Conservation (phyloP, 164 flowering plant genomes). For the Vitis rupestris region DNA sequence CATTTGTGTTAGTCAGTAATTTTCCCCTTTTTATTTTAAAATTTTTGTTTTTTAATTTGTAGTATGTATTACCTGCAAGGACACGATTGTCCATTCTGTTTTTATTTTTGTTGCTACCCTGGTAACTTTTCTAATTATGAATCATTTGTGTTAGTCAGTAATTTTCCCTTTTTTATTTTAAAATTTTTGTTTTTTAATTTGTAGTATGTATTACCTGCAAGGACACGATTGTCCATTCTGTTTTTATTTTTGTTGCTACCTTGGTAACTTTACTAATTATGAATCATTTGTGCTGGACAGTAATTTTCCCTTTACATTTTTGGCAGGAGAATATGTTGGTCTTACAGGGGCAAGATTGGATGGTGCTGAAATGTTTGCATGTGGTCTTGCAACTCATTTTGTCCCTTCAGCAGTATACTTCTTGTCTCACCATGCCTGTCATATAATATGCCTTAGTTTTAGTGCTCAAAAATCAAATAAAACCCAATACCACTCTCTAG, state of each 20-base stretch:
- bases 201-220: neutral
- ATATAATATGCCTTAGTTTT: neutral
- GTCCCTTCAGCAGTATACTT: conserved; percentile 61
- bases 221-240: too few species aligned
- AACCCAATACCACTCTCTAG: too few species aligned
- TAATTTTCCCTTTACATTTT: neutral
- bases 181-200: neutral
- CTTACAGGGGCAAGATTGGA: conserved; percentile 93
- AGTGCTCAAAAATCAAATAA: neutral
- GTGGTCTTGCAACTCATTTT: conserved; percentile 96
- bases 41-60: neutral
- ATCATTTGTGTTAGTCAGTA: neutral
- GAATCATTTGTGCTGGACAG: neutral
- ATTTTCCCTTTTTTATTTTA: neutral
- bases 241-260: neutral
- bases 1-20: neutral
- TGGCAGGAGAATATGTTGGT: conserved; percentile 87
- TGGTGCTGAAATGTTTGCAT: conserved; percentile 94
- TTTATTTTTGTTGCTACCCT: neutral
- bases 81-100: neutral
- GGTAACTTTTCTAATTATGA: neutral
- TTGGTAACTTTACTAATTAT: neutral
- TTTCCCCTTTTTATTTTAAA: neutral
- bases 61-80: neutral
- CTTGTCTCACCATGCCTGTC: too few species aligned